phyloP scores from a whole-genome alignment of 257 asterid species.

The Marsdenia floribunda region DNA sequence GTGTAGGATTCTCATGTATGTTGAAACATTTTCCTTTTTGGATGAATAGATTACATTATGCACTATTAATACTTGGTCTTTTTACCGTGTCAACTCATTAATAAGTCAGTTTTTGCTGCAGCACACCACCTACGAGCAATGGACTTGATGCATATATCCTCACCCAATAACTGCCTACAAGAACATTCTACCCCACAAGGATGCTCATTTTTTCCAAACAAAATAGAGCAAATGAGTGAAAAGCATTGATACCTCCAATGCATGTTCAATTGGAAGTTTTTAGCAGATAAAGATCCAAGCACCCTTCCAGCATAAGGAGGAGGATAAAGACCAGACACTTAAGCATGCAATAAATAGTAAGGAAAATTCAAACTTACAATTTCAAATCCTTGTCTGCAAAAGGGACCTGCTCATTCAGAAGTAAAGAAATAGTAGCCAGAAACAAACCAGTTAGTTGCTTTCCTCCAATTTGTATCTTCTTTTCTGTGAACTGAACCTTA shows the following conservation, averaged over 20 bases:
- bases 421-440: conserved; percentile 62
- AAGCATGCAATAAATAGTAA: neutral
- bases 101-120: neutral
- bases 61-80: neutral
- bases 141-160: neutral
- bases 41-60: neutral
- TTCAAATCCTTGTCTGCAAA: conserved; percentile 62
- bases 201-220: neutral
- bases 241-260: neutral
- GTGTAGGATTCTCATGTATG: neutral
- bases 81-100: neutral
- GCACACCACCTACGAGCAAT: neutral
- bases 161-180: neutral
- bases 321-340: neutral
- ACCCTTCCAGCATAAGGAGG: neutral
- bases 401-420: conserved; percentile 84
- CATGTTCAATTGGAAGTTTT: neutral
- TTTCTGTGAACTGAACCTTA: conserved; percentile 74
- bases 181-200: neutral
- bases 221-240: neutral
- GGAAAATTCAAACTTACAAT: conserved; percentile 44
- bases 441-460: conserved; percentile 86
- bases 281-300: neutral
- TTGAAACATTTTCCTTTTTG: neutral
- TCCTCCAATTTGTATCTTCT: conserved; percentile 82